Percentiles rank a stretch among this genome's conserved stretches.
Evolutionary conservation across 352 stramenopile species (phyloP).

Genomic region (Pythium pyrilobum): DNA sequence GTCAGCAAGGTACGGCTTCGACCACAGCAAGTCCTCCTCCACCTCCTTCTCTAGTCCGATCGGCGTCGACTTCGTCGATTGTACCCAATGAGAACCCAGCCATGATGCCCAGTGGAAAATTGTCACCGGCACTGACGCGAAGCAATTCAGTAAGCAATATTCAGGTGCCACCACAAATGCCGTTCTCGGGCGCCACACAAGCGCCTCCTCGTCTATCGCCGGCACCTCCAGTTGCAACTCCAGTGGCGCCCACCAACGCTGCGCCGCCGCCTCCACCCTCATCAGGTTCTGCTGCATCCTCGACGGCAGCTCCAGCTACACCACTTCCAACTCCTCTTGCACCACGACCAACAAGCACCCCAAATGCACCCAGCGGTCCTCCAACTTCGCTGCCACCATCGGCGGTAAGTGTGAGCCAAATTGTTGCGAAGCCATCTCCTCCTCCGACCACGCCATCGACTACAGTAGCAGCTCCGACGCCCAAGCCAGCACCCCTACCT

Average conservation of each 20-base stretch:
- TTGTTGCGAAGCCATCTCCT: too few species aligned
- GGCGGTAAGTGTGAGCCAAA: too few species aligned
- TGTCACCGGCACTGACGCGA: neutral
- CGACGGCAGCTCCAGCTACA: neutral
- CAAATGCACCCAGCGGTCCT: neutral
- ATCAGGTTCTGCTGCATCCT: neutral
- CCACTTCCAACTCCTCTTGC: neutral
- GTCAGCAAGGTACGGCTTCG: slow-evolving; percentile 13
- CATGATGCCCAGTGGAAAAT: neutral
- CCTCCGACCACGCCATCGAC: too few species aligned
- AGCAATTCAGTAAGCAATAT: slow-evolving; percentile 15
- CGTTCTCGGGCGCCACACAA: neutral
- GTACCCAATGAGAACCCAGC: neutral
- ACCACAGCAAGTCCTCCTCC: neutral
- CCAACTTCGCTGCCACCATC: neutral
- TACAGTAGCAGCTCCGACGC: neutral
- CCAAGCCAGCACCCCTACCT: neutral
- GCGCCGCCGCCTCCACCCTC: neutral
- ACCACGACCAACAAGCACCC: neutral
- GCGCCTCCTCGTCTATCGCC: neutral
- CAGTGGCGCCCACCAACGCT: neutral
- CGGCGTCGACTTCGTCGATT: slow-evolving; percentile 27
- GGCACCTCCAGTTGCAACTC: neutral
- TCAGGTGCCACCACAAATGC: neutral
- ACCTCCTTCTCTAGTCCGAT: slow-evolving; percentile 16